Conservation (phyloP, 192 early-diverging fungal species). For the Gigaspora rosea region DNA sequence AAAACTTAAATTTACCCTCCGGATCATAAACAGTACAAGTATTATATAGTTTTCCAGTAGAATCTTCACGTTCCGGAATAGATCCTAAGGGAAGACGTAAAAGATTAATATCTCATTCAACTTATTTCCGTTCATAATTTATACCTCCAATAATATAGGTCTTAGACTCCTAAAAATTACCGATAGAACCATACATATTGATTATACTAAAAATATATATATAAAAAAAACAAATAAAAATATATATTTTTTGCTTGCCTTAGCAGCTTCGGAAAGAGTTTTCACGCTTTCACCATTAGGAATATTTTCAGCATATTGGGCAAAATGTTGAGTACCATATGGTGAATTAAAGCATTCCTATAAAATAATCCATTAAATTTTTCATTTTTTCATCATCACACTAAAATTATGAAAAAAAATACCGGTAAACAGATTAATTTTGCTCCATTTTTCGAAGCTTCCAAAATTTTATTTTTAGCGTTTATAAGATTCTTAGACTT, state of each 20-base stretch:
- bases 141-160: slow-evolving; percentile 82
- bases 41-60: slow-evolving; percentile 70
- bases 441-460: slow-evolving; percentile 81
- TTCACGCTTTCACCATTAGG: slow-evolving; percentile 67
- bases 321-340: slow-evolving; percentile 91
- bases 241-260: slow-evolving; percentile 38
- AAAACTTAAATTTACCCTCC: slow-evolving; percentile 21
- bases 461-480: slow-evolving; percentile 78
- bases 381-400: background rate
- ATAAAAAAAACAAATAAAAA: background rate
- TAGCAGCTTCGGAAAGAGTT: slow-evolving; percentile 83
- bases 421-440: slow-evolving; percentile 91
- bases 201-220: background rate
- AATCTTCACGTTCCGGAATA: slow-evolving; percentile 76
- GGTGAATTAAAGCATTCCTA: slow-evolving; percentile 98
- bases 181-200: background rate
- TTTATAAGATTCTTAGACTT: slow-evolving; percentile 78
- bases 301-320: slow-evolving; percentile 86
- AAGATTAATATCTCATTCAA: background rate
- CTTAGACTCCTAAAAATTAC: slow-evolving; percentile 58
- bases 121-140: background rate
- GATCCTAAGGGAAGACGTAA: slow-evolving; percentile 53
- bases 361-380: background rate
- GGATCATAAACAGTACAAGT: slow-evolving; percentile 82
- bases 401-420: background rate